Evolutionary conservation across 768 basidiomycete species (phyloP).

Genomic region (Mycena rebaudengoi): DNA sequence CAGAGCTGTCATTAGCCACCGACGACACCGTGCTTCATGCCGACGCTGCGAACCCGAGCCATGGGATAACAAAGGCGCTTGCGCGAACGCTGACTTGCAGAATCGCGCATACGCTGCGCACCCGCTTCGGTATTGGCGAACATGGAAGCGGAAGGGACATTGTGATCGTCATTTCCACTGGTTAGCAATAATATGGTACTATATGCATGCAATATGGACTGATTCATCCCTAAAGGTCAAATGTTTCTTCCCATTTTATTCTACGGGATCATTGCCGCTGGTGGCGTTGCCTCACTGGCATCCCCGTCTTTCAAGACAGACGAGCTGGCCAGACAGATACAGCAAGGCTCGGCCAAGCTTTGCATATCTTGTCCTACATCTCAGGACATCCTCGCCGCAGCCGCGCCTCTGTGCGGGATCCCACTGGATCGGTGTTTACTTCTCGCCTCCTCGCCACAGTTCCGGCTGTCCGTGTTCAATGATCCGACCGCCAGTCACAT

Average conservation of each 20-base stretch:
- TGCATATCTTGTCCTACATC: no score
- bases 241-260: slow-evolving; percentile 22
- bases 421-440: no score
- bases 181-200: slow-evolving; percentile 6
- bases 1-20: background rate
- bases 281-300: slow-evolving; percentile 19
- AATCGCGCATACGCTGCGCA: slow-evolving; percentile 19
- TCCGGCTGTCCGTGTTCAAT: no score
- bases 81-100: slow-evolving; percentile 20
- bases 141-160: slow-evolving; percentile 19
- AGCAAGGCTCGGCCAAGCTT: no score
- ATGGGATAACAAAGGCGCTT: slow-evolving; percentile 15
- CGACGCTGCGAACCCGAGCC: slow-evolving; percentile 16
- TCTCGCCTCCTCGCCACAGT: no score
- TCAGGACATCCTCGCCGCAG: no score
- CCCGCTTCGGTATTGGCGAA: slow-evolving; percentile 16
- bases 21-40: slow-evolving; percentile 22
- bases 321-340: no score
- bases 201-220: background rate
- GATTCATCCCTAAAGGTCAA: background rate
- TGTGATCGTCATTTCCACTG: slow-evolving; percentile 18
- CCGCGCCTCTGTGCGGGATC: no score
- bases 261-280: slow-evolving; percentile 22
- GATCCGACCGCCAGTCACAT: no score
- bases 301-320: no score